Base-by-base conservation (phyloP, 2,329 filamentous ascomycete genomes). In the Clonostachys rosea region DNA sequence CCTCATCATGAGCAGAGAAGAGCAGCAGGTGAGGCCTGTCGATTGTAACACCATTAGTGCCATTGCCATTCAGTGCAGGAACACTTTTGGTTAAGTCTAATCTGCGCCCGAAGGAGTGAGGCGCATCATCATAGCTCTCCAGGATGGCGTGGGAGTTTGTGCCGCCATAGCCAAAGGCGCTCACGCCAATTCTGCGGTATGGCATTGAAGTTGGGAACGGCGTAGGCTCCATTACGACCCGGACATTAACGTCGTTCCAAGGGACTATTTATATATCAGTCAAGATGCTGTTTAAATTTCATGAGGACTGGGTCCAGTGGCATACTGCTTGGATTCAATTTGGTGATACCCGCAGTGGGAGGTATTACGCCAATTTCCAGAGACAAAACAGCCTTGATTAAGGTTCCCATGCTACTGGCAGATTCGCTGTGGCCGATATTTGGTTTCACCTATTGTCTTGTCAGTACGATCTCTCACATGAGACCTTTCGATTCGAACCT, bases 61-160 rank as follows among this genome's bases (percentile, higher is more conserved):
- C 24, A 30, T 30, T 30, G 8, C 8, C 24, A 30, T 30, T 30
- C 8, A 30, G 8, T 30, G 24, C 24, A 30, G 24, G 24, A 30
- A 30, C 24, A 30, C 24, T 30, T 30, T 30, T 7, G 24, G 8
- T 30, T 5, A 8, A 30, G 8, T 30, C 9, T 30, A 5, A 30
- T 30, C 24, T 30, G 5, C 24, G 24, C 24, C 24, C 24, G 37
- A 40, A 40, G 37, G 37, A 40, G 6, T n/a, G 48, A 46, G 17
- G 9, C 3, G 37, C 37, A 40, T 5, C 8, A 10, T 12, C 33
- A 33, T 50, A 49, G 44, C 13, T n/a, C 44, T 65, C 61, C 42
- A 75, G 50, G 14, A 74, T 65, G 5, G 61, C 59, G 49, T 76
- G 72, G 0, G 65, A 66, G 48, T 74, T 75, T 13, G 66, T 65